These are phyloP conservation scores for Diaporthe longicolla DNA, from an alignment of 2,329 filamentous ascomycete genomes.

Conservation along the genomic window DNA sequence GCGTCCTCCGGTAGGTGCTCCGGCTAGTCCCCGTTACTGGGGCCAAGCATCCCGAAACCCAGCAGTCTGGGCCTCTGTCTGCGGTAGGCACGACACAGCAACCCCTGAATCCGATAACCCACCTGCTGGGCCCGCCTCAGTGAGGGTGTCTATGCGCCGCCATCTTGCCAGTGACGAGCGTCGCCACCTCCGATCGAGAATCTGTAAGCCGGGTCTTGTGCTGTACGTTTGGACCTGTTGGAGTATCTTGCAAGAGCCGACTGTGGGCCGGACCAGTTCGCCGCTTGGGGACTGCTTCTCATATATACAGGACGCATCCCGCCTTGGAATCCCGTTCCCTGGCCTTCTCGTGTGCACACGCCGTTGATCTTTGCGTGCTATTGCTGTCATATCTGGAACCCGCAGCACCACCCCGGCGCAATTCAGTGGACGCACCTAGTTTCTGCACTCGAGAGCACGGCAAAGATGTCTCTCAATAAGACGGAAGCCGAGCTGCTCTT, in stretches of 20 bases:
- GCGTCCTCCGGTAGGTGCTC: slow-evolving; percentile 34
- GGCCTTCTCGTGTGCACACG: background rate
- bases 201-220: slow-evolving; percentile 13
- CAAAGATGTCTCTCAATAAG: slow-evolving; percentile 34
- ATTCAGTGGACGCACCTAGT: background rate
- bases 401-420: background rate
- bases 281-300: background rate
- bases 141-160: background rate
- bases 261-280: background rate
- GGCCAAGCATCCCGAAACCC: slow-evolving; percentile 10
- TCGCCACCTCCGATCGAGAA: slow-evolving; percentile 26
- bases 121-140: slow-evolving; percentile 17
- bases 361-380: background rate
- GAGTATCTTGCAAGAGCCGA: background rate
- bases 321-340: background rate
- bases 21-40: slow-evolving; percentile 32
- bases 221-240: slow-evolving; percentile 35
- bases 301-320: slow-evolving; percentile 24
- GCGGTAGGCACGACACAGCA: slow-evolving; percentile 17
- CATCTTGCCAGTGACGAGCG: slow-evolving; percentile 9
- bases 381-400: background rate
- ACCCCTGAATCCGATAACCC: slow-evolving; percentile 7
- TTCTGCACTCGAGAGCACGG: background rate
- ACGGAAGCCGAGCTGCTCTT: slow-evolving; percentile 48
- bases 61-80: slow-evolving; percentile 22